Evolutionary conservation across 192 early-diverging fungal genomes (phyloP).

Genomic region (Geranomyces variabilis): DNA sequence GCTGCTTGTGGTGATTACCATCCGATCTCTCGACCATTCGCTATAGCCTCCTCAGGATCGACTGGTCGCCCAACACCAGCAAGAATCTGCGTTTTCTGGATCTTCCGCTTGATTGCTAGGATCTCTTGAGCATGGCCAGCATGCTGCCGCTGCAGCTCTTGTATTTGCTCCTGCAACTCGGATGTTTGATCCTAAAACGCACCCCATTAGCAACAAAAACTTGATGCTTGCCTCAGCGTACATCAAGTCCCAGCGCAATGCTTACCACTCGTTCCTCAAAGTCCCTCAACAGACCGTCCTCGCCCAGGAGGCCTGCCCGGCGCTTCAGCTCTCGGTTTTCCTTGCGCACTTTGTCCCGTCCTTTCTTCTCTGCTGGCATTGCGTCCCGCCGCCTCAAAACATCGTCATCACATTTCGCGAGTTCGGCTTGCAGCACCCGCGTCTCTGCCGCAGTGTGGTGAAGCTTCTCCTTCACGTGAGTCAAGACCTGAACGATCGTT

Average conservation of each 20-base stretch:
- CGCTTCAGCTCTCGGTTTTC: conserved; percentile 48
- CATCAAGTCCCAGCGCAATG: background rate
- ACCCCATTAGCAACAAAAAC: background rate
- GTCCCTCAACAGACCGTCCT: conserved; percentile 51
- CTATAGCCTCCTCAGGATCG: background rate
- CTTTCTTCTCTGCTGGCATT: conserved; percentile 52
- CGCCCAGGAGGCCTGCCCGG: conserved; percentile 60
- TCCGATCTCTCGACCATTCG: background rate
- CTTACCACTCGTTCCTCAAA: conserved; percentile 61
- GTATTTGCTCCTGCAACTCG: conserved; percentile 34
- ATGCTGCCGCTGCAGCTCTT: conserved; percentile 38
- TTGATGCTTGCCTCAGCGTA: background rate
- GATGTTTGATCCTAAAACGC: conserved; percentile 41
- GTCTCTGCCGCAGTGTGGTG: conserved; percentile 5
- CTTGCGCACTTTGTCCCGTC: conserved; percentile 43
- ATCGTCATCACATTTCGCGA: conserved; percentile 49
- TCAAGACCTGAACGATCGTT: conserved; percentile 64
- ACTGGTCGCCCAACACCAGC: background rate
- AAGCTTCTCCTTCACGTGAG: conserved; percentile 68
- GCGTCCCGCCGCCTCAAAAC: conserved; percentile 50
- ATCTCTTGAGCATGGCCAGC: conserved; percentile 43
- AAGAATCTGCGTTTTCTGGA: conserved; percentile 40
- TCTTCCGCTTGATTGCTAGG: conserved; percentile 41
- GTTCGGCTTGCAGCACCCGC: background rate
- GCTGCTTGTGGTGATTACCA: background rate